Base-by-base conservation (phyloP, 73 alveolate genomes). In the Paramecium sexaurelia region DNA sequence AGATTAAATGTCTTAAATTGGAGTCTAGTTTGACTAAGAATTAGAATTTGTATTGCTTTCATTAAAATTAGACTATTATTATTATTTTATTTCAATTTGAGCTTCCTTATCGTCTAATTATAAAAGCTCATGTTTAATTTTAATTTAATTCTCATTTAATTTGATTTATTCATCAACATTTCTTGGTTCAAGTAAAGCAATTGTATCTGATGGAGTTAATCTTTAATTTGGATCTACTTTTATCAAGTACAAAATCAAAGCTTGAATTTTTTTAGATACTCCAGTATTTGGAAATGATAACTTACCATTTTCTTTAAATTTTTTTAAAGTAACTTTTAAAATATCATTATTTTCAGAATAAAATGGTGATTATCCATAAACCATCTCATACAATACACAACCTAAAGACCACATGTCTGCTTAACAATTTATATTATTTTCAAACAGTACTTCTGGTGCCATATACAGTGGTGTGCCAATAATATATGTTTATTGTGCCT, bases 321-420 rank as follows among this genome's bases (percentile, higher is more conserved):
- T 19, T 43, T 5, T 1, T 37, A 78, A 55, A 9, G 68, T 40
- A 9, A 2, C 10, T 43, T 24, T 41, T 20, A 78, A 61, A 19
- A 41, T 37, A 41, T 37, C 73, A 8, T 78, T 24, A 9, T 39
- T 29, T 13, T 93, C 92, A 9, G 94, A 93, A 84, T 73, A 68
- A 92, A 94, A 94, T 9, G 97, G 97, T 2, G 95, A 94, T 29
- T 69, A 69, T 24, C 93, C 84, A n/a, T 94, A 90, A 4, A 85
- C 92, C 93, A 94, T 92, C 83, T 94, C 97, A 69, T 86, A 94
- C 9, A 94, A 85, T 8, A 94, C 97, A 43, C 95, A 94, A 2
- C 97, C 97, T 17, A 94, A 75, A 45, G 97, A 94, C 97, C 97
- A 94, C 47, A 94, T 92, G 78, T 94, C 97, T 51, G 94, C 92